A percentile compares a stretch with the other conserved stretches of the same genome.
Evolutionary conservation across 2,329 filamentous ascomycete genomes (phyloP).

Genomic region (Botrytis porri): DNA sequence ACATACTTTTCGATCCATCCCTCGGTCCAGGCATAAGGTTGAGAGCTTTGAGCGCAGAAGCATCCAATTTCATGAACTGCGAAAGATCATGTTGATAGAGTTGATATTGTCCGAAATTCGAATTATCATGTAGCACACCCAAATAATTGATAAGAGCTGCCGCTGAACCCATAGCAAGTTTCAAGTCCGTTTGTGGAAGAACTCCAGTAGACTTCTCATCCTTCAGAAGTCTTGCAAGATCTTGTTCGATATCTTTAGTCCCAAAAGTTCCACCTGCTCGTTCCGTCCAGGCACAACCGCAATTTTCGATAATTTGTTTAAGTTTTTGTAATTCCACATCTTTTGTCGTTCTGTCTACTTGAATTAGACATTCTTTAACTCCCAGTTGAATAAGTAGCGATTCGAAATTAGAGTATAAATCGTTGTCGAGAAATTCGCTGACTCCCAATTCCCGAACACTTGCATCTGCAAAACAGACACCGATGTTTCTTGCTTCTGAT

Average conservation of each 20-base stretch:
- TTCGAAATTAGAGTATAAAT: constrained; percentile 97
- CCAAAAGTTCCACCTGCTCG: constrained; percentile 74
- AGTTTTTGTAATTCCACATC: constrained; percentile 88
- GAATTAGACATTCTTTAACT: constrained; percentile 89
- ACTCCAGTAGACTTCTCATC: constrained; percentile 76
- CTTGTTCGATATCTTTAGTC: constrained; percentile 91
- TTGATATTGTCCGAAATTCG: constrained; percentile 96
- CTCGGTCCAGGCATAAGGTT: constrained; percentile 96
- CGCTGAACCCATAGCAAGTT: constrained; percentile 93
- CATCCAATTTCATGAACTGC: constrained; percentile 98
- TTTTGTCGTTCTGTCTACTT: constrained; percentile 73
- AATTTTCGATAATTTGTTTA: constrained; percentile 84
- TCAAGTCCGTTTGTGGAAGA: constrained; percentile 86
- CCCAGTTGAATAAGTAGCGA: constrained; percentile 93
- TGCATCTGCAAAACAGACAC: constrained; percentile 96
- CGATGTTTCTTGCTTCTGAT: constrained; percentile 78
- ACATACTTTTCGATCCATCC: constrained; percentile 97
- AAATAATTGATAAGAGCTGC: constrained; percentile 94
- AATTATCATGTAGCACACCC: constrained; percentile 81
- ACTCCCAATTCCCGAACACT: constrained; percentile 93
- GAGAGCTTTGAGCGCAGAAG: constrained; percentile 86
- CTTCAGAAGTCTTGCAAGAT: constrained; percentile 80
- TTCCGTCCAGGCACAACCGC: constrained; percentile 86
- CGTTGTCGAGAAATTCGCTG: constrained; percentile 98
- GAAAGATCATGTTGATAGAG: constrained; percentile 95